Evolutionary conservation across 2,329 filamentous ascomycete species (phyloP), one percentile per base, ranked within the genome.

Genomic region (Aspergillus transmontanensis): DNA sequence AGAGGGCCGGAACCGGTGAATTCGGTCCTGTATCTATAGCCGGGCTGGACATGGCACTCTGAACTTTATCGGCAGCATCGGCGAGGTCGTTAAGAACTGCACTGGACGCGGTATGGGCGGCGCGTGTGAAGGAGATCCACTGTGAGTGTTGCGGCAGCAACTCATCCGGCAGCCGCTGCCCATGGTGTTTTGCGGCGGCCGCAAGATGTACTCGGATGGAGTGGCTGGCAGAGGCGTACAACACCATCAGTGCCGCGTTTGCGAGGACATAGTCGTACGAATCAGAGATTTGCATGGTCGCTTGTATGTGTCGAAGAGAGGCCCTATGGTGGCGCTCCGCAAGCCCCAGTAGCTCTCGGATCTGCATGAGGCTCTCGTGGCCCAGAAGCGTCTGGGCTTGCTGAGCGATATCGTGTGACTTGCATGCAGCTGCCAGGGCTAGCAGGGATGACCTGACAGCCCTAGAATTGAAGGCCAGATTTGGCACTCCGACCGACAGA

Each of bases 391-490:
- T 36, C 23, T 45, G 57, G n/a, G 60, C 9, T 23, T 50, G 48
- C 10, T 63, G 66, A 9, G 64, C 66, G 3, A 69, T 56, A 59
- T 68, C 61, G n/a, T 76, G 72, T 14, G 75, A 79, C 64, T 78
- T 78, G 64, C 79, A 79, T 1, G 77, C 74, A 2, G 80, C 80
- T 0, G 80, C 76, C 2, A 83, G 68, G 2, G 80, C 79, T 0
- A 83, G 68, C 5, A 82, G 71, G 0, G 80, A 81, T 43, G 72
- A 75, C 79, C 82, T 81, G 2, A 83, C 73, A 1, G 76, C 72
- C 12, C 72, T 74, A 62, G 75, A 78, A 6, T 71, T 67, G 54
- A 81, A 78, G 0, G 80, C 81, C 0, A 83, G 68, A 21, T 77
- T 81, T 0, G 80, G 80, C 32, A 83, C 77, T 0, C 80, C 78